phyloP scores from a whole-genome alignment of 169 alveolate genomes.

The Cryptosporidium sp. region DNA sequence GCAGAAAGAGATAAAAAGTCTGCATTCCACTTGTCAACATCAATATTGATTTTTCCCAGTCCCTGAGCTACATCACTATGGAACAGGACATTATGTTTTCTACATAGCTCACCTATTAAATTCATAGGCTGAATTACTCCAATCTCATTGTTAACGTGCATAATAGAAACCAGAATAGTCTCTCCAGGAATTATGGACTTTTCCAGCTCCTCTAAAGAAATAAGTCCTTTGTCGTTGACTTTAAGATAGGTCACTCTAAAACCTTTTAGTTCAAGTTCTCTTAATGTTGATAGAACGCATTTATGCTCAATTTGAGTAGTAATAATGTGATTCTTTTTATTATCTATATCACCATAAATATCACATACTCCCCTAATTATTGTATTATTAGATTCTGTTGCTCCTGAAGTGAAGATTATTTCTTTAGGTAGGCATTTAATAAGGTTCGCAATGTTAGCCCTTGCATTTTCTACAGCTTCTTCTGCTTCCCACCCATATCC shows the following conservation, averaged over 20 bases:
- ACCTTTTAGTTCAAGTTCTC: constrained; percentile 91
- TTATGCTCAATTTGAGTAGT: constrained; percentile 98
- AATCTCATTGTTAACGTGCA: constrained; percentile 97
- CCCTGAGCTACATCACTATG: constrained; percentile 96
- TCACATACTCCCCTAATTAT: constrained; percentile 94
- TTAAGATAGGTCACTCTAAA: constrained; percentile 94
- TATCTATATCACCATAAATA: constrained; percentile 77
- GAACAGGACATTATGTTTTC: constrained; percentile 90
- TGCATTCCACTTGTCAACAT: constrained; percentile 91
- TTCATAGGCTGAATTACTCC: constrained; percentile 95
- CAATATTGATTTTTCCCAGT: constrained; percentile 93
- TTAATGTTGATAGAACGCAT: constrained; percentile 93
- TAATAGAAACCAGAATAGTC: constrained; percentile 94
- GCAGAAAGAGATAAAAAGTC: constrained; percentile 95
- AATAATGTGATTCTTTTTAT: constrained; percentile 93
- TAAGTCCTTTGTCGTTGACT: constrained; percentile 91
- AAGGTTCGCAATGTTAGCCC: constrained; percentile 87
- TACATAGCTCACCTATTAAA: constrained; percentile 94
- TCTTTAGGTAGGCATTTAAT: constrained; percentile 92
- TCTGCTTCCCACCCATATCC: constrained; percentile 97
- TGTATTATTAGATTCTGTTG: constrained; percentile 97
- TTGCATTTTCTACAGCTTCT: constrained; percentile 93
- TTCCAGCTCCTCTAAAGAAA: constrained; percentile 88
- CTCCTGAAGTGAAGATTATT: constrained; percentile 98
- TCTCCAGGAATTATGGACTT: constrained; percentile 91